Conservation (phyloP, 495 filamentous ascomycete species). For the Viridothelium virens region DNA sequence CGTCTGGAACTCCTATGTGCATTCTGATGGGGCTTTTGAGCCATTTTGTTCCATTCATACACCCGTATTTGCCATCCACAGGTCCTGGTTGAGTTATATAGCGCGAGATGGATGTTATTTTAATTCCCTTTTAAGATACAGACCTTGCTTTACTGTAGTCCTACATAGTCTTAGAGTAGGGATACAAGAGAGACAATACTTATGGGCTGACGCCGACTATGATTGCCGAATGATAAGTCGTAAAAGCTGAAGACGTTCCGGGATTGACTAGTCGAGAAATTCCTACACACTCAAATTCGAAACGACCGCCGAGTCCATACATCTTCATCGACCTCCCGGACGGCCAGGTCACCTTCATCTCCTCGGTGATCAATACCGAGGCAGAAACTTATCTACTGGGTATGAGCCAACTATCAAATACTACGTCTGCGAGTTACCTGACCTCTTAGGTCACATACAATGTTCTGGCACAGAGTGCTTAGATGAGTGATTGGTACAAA, state of each 20-base stretch:
- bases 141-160: not conserved
- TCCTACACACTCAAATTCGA: not conserved
- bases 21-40: conserved; percentile 16
- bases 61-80: conserved; percentile 19
- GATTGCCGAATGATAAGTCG: not conserved
- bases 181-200: not conserved
- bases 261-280: not conserved
- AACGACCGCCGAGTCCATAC: not conserved
- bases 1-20: conserved; percentile 20
- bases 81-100: conserved; percentile 1
- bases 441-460: not conserved
- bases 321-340: not conserved
- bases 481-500: too few species aligned
- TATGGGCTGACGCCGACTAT: not conserved
- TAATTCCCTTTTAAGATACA: not conserved
- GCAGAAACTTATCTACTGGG: not conserved
- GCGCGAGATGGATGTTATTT: not conserved
- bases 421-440: not conserved
- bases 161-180: not conserved
- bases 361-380: not conserved
- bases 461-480: too few species aligned
- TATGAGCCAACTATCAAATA: not conserved
- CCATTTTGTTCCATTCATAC: conserved; percentile 17
- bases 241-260: not conserved
- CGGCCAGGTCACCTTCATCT: not conserved